Base-by-base conservation (phyloP, 495 filamentous ascomycete species). In the Ramalina intermedia region DNA sequence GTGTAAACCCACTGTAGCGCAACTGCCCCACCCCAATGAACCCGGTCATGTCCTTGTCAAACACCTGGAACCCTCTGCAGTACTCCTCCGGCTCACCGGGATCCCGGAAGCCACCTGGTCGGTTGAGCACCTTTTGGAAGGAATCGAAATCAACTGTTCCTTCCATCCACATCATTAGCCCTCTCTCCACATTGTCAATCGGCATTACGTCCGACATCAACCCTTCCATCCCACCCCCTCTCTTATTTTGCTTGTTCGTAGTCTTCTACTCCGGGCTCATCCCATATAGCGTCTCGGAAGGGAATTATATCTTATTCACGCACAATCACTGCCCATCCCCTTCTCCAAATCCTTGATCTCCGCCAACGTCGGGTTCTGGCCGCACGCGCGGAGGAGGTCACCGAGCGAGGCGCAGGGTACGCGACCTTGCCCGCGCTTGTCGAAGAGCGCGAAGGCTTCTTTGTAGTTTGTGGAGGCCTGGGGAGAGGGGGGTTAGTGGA, bases 381-480 rank as follows among this genome's bases (percentile, higher is more conserved):
- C 91, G 62, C 91, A 98, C 8, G 91, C 91, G 58, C 93, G 82
- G 36, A 98, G 79, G 33, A 98, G 78, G 61, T 98, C 93, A 27
- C 91, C 91, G 16, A 98, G 78, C 47, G 80, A 83, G 49, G 89
- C 84, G 63, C 86, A 74, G 9, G 82, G 64, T 57, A 96, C 91
- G 51, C 85, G 88, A 54, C 86, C 86, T 61, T 82, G 90, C 59
- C 93, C 91, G 59, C 91, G 88, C 76, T 94, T 95, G 72, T 98
- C 91, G 75, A 96, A 98, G 61, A 98, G 86, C 44, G 87, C 86
- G 74, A 98, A 98, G 53, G 91, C 91, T 82, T 98, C 91, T 75
- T 96, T 96, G 85, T 96, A 98, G 80, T 98, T 96, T 64, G 91
- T 96, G 47, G 85, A 89, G 70, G 90, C 87, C 89, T 94, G 79